Evolutionary conservation across 805 yeast species (phyloP).

Genomic region (Nematodospora valgi): DNA sequence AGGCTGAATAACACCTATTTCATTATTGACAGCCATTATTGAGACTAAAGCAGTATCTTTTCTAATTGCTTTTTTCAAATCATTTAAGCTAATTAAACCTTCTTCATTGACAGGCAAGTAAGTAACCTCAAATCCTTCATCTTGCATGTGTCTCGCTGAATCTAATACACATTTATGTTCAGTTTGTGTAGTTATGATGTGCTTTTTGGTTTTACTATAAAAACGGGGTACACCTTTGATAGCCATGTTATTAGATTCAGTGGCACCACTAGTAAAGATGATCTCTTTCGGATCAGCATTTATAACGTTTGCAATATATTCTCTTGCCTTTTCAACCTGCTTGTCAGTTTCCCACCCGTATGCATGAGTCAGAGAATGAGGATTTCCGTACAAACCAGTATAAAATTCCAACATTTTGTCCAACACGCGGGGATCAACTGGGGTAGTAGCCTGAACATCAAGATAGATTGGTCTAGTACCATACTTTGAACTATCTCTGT

Average conservation of each 20-base stretch:
- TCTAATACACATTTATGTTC: constrained; percentile 99
- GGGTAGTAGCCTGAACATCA: constrained; percentile 98
- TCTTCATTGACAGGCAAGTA: constrained; percentile 79
- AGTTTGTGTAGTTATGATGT: constrained; percentile 92
- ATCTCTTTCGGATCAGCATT: constrained; percentile 96
- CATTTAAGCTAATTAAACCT: constrained; percentile 77
- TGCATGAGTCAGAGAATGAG: constrained; percentile 94
- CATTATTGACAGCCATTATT: constrained; percentile 96
- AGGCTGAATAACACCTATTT: constrained; percentile 97
- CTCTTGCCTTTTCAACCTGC: constrained; percentile 85
- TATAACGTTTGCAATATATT: constrained; percentile 76
- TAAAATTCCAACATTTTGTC: constrained; percentile 82
- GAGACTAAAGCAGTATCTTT: constrained; percentile 90
- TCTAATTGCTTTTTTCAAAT: constrained; percentile 77
- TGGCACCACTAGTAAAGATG: constrained; percentile 96
- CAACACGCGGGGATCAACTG: constrained; percentile 93
- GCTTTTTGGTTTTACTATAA: constrained; percentile 84
- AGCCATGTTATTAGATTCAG: constrained; percentile 94
- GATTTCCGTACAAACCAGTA: constrained; percentile 95
- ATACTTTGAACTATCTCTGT: constrained; percentile 42
- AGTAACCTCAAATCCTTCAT: constrained; percentile 95
- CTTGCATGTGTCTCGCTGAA: constrained; percentile 90
- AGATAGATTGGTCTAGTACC: constrained; percentile 90
- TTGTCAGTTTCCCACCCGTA: constrained; percentile 99
- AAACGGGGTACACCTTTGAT: constrained; percentile 95